phyloP scores from a whole-genome alignment of 2,329 filamentous ascomycete genomes.

The Dothideomycetes sp. region DNA sequence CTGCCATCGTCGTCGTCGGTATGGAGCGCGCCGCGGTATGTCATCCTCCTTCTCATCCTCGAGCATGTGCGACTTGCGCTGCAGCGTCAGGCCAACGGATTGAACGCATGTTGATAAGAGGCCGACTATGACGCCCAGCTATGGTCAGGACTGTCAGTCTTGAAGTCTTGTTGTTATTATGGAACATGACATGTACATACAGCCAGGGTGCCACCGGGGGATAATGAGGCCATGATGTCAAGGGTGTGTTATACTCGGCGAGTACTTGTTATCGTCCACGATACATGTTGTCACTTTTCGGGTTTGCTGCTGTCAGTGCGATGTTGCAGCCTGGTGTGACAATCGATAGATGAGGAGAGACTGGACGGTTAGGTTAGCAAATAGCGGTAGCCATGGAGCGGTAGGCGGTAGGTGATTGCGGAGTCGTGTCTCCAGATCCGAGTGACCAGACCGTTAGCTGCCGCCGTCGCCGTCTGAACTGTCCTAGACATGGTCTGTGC shows the following conservation, averaged over 20 bases:
- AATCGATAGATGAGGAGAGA: too few species aligned
- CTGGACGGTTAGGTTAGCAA: too few species aligned
- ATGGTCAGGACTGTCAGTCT: background rate
- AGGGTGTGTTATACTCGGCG: background rate
- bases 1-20: constrained; percentile 88
- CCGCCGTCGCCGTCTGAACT: too few species aligned
- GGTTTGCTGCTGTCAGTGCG: too few species aligned
- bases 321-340: too few species aligned
- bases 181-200: constrained; percentile 4
- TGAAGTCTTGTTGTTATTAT: background rate
- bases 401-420: too few species aligned
- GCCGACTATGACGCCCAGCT: constrained; percentile 80
- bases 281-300: too few species aligned
- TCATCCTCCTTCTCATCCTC: constrained; percentile 85
- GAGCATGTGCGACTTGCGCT: constrained; percentile 95
- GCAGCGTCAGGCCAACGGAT: constrained; percentile 85
- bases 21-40: constrained; percentile 72
- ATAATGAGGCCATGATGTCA: constrained; percentile 11
- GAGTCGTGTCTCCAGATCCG: too few species aligned
- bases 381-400: too few species aligned
- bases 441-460: too few species aligned
- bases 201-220: constrained; percentile 10
- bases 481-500: too few species aligned
- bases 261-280: constrained; percentile 1
- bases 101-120: constrained; percentile 89